Conservation (phyloP, 1,139 yeast species). For the Hansenula sp. region DNA sequence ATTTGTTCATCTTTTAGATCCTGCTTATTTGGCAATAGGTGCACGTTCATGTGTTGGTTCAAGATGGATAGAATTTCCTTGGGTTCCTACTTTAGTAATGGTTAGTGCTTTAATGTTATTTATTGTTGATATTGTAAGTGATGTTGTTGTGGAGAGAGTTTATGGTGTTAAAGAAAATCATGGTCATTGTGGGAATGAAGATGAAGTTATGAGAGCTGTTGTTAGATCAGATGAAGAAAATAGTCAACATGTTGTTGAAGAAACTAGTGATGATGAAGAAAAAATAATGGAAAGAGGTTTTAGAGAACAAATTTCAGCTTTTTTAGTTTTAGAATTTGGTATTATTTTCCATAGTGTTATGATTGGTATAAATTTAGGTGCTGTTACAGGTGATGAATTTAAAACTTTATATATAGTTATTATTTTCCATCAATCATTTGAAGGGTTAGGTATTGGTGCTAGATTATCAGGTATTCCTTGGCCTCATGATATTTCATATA, state of each 20-base stretch:
- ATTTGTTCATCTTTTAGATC: slow-evolving; percentile 68
- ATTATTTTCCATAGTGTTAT: slow-evolving; percentile 67
- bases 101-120: slow-evolving; percentile 22
- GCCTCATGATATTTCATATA: slow-evolving; percentile 39
- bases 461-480: slow-evolving; percentile 66
- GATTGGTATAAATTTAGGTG: slow-evolving; percentile 63
- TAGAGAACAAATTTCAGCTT: slow-evolving; percentile 35
- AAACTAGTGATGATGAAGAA: neutral
- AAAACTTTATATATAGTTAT: slow-evolving; percentile 64
- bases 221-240: neutral
- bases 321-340: slow-evolving; percentile 64
- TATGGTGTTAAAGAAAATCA: slow-evolving; percentile 16
- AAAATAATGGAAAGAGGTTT: slow-evolving; percentile 9
- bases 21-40: slow-evolving; percentile 47
- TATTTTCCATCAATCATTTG: slow-evolving; percentile 79
- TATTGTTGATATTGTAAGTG: slow-evolving; percentile 22
- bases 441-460: slow-evolving; percentile 80
- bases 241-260: neutral
- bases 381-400: slow-evolving; percentile 64
- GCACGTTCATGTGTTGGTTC: slow-evolving; percentile 39
- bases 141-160: slow-evolving; percentile 25
- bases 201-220: slow-evolving; percentile 10
- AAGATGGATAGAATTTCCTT: slow-evolving; percentile 22
- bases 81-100: slow-evolving; percentile 27
- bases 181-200: slow-evolving; percentile 8